Percentiles rank a stretch among this genome's conserved stretches.
phyloP scores from a whole-genome alignment of 805 yeast species.

The Candida wancherniae region DNA sequence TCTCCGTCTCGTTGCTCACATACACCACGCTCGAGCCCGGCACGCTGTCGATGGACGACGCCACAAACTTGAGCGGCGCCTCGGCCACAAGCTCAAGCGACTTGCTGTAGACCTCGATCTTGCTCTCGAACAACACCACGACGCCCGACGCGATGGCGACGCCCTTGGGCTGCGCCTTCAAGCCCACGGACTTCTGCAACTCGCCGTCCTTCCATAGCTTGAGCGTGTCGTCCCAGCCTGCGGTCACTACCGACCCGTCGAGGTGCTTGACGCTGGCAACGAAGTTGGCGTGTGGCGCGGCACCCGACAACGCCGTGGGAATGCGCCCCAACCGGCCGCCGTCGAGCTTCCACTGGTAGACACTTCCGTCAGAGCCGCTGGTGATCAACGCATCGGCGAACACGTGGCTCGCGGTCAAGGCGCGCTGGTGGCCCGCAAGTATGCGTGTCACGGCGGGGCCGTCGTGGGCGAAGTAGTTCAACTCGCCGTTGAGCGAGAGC shows the following conservation, averaged over 20 bases:
- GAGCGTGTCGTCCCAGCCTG: slow-evolving; percentile 87
- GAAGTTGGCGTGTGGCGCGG: slow-evolving; percentile 53
- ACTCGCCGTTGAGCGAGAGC: slow-evolving; percentile 65
- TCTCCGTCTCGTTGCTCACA: slow-evolving; percentile 28
- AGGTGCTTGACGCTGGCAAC: slow-evolving; percentile 47
- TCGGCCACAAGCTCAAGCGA: slow-evolving; percentile 12
- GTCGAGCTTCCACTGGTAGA: slow-evolving; percentile 53
- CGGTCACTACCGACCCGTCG: slow-evolving; percentile 36
- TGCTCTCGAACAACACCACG: slow-evolving; percentile 29
- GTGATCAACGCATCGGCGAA: slow-evolving; percentile 36
- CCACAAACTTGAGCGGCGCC: slow-evolving; percentile 18
- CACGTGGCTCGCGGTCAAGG: slow-evolving; percentile 58
- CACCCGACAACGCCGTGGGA: slow-evolving; percentile 28
- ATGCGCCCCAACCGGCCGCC: slow-evolving; percentile 16
- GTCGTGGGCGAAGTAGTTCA: slow-evolving; percentile 52
- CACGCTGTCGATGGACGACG: slow-evolving; percentile 24
- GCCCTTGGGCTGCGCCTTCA: slow-evolving; percentile 35
- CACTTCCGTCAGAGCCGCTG: slow-evolving; percentile 81
- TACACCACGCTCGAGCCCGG: slow-evolving; percentile 20
- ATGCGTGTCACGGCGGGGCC: slow-evolving; percentile 27
- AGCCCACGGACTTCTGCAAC: slow-evolving; percentile 10
- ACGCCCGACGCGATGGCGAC: slow-evolving; percentile 19
- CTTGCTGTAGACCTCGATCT: slow-evolving; percentile 21
- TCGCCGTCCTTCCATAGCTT: slow-evolving; percentile 32
- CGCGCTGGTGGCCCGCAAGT: slow-evolving; percentile 76